These are phyloP conservation scores for Nothomitra cinnamomea DNA, from an alignment of 2,329 filamentous ascomycete species.

Conservation along the genomic window DNA sequence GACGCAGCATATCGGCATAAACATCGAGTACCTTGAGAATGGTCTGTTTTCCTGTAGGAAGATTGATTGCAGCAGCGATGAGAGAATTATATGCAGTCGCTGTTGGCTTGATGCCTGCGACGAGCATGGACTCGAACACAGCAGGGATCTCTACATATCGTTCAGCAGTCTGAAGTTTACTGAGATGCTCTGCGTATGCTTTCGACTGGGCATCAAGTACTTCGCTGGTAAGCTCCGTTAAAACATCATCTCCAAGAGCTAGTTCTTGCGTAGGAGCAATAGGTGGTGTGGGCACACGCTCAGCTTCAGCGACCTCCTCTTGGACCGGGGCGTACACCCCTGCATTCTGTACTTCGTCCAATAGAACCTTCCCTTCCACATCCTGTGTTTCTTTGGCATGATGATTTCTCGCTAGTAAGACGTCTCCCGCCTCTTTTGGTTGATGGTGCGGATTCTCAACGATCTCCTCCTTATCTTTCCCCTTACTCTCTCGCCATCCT, in stretches of 20 bases:
- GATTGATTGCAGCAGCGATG: constrained; percentile 64
- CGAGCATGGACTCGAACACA: constrained; percentile 80
- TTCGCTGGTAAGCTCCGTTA: background rate
- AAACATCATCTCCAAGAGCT: constrained; percentile 7
- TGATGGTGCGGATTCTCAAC: constrained; percentile 14
- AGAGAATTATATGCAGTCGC: constrained; percentile 85
- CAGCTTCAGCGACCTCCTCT: constrained; percentile 25
- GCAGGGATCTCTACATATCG: constrained; percentile 78
- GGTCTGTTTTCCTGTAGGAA: constrained; percentile 64
- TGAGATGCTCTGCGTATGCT: constrained; percentile 62
- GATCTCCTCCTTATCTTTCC: constrained; percentile 25
- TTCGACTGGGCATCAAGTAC: background rate
- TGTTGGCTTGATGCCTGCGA: constrained; percentile 63
- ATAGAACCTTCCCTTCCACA: constrained; percentile 23
- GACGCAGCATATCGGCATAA: constrained; percentile 88
- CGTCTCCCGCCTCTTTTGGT: constrained; percentile 7
- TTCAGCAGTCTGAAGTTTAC: constrained; percentile 50
- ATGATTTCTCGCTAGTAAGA: constrained; percentile 19
- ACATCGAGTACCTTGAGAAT: constrained; percentile 86
- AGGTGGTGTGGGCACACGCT: background rate
- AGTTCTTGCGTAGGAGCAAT: background rate
- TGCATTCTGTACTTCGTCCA: background rate
- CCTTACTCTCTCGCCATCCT: constrained; percentile 55
- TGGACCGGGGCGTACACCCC: background rate
- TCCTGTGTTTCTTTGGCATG: constrained; percentile 44